Conservation (phyloP, 2,329 filamentous ascomycete species). For the Trichoderma koningiopsis region DNA sequence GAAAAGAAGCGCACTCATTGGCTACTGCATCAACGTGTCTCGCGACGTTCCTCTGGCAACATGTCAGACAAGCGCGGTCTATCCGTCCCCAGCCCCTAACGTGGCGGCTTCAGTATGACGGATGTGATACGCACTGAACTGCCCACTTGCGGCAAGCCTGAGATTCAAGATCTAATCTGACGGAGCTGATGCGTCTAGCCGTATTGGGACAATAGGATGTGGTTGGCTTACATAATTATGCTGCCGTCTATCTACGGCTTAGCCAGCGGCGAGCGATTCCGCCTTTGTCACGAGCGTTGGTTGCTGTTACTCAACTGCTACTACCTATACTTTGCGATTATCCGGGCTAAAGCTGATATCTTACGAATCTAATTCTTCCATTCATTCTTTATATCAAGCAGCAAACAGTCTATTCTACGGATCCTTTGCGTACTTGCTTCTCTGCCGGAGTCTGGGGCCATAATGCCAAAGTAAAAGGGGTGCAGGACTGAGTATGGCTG, state of each 20-base stretch:
- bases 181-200: conserved; percentile 4
- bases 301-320: neutral
- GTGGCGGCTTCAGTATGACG: neutral
- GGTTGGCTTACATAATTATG: neutral
- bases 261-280: neutral
- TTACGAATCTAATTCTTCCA: neutral
- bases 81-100: neutral
- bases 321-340: neutral
- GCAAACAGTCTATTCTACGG: neutral
- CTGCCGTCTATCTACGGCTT: neutral
- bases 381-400: neutral
- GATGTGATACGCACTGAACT: neutral
- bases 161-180: conserved; percentile 3
- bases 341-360: too few species aligned
- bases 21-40: neutral
- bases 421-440: neutral
- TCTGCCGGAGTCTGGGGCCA: neutral
- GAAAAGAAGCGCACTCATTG: neutral
- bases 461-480: neutral
- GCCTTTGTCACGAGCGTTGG: neutral
- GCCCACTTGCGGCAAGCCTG: neutral
- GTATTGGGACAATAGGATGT: neutral
- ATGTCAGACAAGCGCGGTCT: conserved; percentile 1
- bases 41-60: neutral
- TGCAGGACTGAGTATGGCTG: neutral